Conservation (phyloP, 129 eudicot genomes). For the Scalesia atractyloides region DNA sequence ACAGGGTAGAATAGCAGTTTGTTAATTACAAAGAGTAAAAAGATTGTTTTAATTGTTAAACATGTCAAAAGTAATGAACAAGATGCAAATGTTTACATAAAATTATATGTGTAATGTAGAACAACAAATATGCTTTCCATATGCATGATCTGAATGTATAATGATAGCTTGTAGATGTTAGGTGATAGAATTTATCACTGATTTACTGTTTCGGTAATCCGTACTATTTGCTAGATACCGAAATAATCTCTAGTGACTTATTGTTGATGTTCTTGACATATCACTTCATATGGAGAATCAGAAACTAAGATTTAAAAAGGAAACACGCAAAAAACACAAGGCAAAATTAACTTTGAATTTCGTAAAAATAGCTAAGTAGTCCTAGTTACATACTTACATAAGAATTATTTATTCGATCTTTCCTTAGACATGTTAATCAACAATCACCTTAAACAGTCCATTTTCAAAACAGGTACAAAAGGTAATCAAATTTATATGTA, state of each 20-base stretch:
- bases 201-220: background rate
- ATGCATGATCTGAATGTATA: background rate
- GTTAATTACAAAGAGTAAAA: background rate
- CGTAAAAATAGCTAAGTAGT: conserved; percentile 8
- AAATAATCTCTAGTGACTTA: background rate
- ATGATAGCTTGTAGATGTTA: conserved; percentile 7
- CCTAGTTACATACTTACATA: conserved; percentile 12
- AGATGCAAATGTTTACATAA: background rate
- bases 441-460: conserved; percentile 11
- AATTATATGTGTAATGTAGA: background rate
- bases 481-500: background rate
- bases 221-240: background rate
- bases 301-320: background rate
- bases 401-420: conserved; percentile 7
- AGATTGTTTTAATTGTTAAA: background rate
- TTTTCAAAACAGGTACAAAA: background rate
- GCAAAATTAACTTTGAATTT: background rate
- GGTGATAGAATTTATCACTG: background rate
- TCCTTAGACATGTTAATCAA: conserved; percentile 10
- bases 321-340: conserved; percentile 6
- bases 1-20: conserved; percentile 4
- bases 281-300: background rate
- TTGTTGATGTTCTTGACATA: background rate
- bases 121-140: background rate
- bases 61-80: background rate